Percentiles rank a stretch among this genome's conserved stretches.
Conservation (phyloP, 1,284 basidiomycete species). For the Moesziomyces antarcticus region DNA sequence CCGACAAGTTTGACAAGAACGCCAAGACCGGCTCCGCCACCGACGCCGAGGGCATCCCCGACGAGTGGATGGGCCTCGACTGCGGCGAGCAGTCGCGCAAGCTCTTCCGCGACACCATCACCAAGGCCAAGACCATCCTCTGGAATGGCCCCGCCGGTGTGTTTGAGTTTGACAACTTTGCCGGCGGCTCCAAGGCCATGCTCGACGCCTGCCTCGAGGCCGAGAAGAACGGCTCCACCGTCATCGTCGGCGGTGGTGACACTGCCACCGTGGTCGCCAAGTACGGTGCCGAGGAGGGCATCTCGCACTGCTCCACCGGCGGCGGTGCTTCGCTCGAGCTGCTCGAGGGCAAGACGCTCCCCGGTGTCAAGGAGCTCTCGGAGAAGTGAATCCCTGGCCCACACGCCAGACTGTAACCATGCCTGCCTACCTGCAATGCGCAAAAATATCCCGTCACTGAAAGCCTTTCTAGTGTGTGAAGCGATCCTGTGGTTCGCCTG, state of each 20-base stretch:
- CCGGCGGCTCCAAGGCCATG: slow-evolving; percentile 83
- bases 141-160: slow-evolving; percentile 98
- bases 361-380: slow-evolving; percentile 56
- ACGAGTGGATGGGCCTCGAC: slow-evolving; percentile 92
- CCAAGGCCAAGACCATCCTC: slow-evolving; percentile 93
- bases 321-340: slow-evolving; percentile 85
- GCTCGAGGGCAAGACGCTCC: slow-evolving; percentile 77
- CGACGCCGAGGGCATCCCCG: slow-evolving; percentile 86
- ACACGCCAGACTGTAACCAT: slow-evolving; percentile 7
- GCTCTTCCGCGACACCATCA: slow-evolving; percentile 82
- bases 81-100: slow-evolving; percentile 76
- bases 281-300: slow-evolving; percentile 79
- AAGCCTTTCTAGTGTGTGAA: too few relatives aligned
- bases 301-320: slow-evolving; percentile 96
- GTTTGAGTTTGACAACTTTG: slow-evolving; percentile 94
- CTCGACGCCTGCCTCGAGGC: slow-evolving; percentile 90
- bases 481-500: too few relatives aligned
- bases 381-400: slow-evolving; percentile 44
- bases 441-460: not conserved
- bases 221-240: slow-evolving; percentile 84
- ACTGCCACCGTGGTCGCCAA: slow-evolving; percentile 70
- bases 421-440: slow-evolving; percentile 2
- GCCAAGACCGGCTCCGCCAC: slow-evolving; percentile 82
- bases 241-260: slow-evolving; percentile 77
- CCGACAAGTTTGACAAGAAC: slow-evolving; percentile 93